Evolutionary conservation across 2,329 filamentous ascomycete species (phyloP).

Genomic region (Claviceps citrina): DNA sequence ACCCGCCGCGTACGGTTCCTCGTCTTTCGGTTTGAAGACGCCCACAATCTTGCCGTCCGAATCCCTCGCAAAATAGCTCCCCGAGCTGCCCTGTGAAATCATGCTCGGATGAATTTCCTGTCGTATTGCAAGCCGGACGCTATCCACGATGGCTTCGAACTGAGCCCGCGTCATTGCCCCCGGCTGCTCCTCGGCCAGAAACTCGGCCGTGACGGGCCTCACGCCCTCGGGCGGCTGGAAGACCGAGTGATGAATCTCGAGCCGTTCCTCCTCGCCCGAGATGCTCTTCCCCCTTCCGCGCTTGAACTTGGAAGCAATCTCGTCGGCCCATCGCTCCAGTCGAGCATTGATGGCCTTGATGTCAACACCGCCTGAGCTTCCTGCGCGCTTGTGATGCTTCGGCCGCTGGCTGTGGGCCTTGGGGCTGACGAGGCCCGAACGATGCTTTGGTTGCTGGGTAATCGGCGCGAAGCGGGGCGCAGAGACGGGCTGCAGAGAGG

Average conservation of each 20-base stretch:
- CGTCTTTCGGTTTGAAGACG: slow-evolving; percentile 97
- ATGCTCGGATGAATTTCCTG: slow-evolving; percentile 85
- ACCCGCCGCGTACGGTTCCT: slow-evolving; percentile 90
- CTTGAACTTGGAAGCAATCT: slow-evolving; percentile 96
- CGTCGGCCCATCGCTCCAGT: slow-evolving; percentile 90
- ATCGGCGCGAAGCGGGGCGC: slow-evolving; percentile 51
- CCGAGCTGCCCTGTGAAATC: slow-evolving; percentile 93
- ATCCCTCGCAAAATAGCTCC: slow-evolving; percentile 93
- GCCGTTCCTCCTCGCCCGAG: slow-evolving; percentile 59
- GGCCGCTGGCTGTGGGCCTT: slow-evolving; percentile 24
- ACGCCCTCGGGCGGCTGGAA: slow-evolving; percentile 87
- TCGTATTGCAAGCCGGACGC: slow-evolving; percentile 78
- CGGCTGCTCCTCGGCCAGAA: slow-evolving; percentile 47
- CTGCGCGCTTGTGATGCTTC: slow-evolving; percentile 32
- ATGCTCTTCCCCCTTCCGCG: slow-evolving; percentile 61
- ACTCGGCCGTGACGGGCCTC: slow-evolving; percentile 61
- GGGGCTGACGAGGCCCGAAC: slow-evolving; percentile 44
- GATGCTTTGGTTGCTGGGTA: slow-evolving; percentile 44
- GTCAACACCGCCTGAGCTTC: slow-evolving; percentile 78
- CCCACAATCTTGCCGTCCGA: slow-evolving; percentile 85
- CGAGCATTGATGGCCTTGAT: slow-evolving; percentile 96
- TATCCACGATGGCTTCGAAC: slow-evolving; percentile 80
- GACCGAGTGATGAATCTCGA: slow-evolving; percentile 95
- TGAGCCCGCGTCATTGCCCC: slow-evolving; percentile 60
- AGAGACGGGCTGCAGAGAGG: slow-evolving; percentile 40